phyloP scores from a whole-genome alignment of 1,284 basidiomycete genomes.

The Ceratobasidium sp. region DNA sequence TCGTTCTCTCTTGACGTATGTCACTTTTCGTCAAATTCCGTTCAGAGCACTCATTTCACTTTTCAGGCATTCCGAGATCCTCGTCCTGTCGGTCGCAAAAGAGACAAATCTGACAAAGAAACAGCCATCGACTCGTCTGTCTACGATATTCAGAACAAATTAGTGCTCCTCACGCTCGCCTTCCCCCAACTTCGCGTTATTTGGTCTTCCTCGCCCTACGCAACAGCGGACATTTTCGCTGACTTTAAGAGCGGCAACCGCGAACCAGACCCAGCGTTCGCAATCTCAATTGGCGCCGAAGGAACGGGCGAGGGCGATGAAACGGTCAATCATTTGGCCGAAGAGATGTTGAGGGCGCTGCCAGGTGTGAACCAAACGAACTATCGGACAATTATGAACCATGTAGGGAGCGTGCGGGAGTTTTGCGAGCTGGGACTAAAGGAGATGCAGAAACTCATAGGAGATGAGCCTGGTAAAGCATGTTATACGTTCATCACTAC shows the following conservation, averaged over 20 bases:
- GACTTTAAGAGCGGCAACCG: constrained; percentile 89
- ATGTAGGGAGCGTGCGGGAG: constrained; percentile 81
- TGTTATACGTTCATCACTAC: constrained; percentile 86
- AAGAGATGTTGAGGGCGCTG: constrained; percentile 79
- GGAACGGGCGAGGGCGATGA: constrained; percentile 74
- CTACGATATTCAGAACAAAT: constrained; percentile 76
- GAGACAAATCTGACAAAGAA: constrained; percentile 65
- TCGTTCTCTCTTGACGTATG: constrained; percentile 90
- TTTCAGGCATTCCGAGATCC: constrained; percentile 61
- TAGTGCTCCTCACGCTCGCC: constrained; percentile 88
- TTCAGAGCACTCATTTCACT: neutral
- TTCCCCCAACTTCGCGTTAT: constrained; percentile 95
- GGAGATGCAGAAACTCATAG: constrained; percentile 82
- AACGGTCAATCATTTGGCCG: constrained; percentile 79
- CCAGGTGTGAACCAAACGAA: constrained; percentile 91
- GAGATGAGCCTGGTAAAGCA: constrained; percentile 83
- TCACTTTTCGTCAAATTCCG: neutral
- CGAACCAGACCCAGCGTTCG: constrained; percentile 85
- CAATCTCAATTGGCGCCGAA: constrained; percentile 85
- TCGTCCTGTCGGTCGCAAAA: constrained; percentile 50
- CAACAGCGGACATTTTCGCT: constrained; percentile 91
- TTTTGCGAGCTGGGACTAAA: constrained; percentile 77
- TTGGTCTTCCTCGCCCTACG: constrained; percentile 97
- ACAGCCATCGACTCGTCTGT: constrained; percentile 61
- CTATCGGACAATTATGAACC: constrained; percentile 86